Evolutionary conservation across 1,284 basidiomycete genomes (phyloP), one percentile per base, ranked within the genome.

Genomic region (Ceratobasidium sp.): DNA sequence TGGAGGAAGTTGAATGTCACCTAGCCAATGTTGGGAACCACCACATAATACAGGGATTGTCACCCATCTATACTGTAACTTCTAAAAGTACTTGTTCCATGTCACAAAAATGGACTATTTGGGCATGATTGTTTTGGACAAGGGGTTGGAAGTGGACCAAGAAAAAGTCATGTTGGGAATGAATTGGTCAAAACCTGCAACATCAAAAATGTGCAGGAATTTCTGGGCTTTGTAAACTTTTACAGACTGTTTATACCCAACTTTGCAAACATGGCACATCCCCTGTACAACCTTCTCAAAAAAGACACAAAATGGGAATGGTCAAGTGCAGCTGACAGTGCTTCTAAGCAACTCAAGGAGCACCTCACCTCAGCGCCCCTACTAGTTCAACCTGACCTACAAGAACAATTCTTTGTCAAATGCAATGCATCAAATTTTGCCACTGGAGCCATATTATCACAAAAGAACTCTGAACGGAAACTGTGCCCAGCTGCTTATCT

Each of bases 191-290:
- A n/a, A n/a, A n/a, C n/a, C n/a, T n/a, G n/a, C n/a, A n/a, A n/a
- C n/a, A n/a, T n/a, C n/a, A n/a, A n/a, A n/a, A n/a, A n/a, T n/a
- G n/a, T n/a, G n/a, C 74, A 75, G 57, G 35, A 40, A 1, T 79
- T 79, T 72, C 57, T 80, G 1, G 78, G 79, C 4, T 74, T 80
- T 31, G 73, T 73, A 2, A 76, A 77, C 70, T 78, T 75, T 67
- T 80, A 79, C 58, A 54, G 76, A 0, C 56, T 73, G 20, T 80
- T 79, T 70, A 75, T 80, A 42, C 34, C 57, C 6, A 50, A 72
- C 22, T 79, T 73, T 70, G 73, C 77, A 0, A 34, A 65, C 13
- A 73, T 76, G 13, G 71, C 74, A 1, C n/a, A 15, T 0, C 78
- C 78, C 0, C 52, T 80, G 0, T 75, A 70, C 2, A 20, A 54